These are phyloP conservation scores for Ogataea henricii DNA, from an alignment of 805 yeast genomes.

Conservation along the genomic window DNA sequence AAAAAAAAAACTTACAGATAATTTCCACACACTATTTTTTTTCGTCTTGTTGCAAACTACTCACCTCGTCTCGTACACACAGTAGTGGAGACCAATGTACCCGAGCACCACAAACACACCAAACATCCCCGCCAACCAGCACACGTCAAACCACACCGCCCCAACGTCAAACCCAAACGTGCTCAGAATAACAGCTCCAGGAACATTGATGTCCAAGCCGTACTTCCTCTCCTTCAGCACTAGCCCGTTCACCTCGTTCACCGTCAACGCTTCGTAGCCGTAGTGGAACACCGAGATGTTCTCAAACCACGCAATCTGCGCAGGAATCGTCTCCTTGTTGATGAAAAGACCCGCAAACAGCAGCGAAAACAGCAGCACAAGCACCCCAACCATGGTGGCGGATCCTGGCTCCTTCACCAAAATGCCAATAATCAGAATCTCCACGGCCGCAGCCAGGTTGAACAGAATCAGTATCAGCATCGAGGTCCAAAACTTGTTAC, in stretches of 20 bases:
- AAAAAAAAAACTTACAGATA: no score
- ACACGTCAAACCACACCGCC: slow-evolving; percentile 68
- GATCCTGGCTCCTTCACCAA: slow-evolving; percentile 87
- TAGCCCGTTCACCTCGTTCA: slow-evolving; percentile 88
- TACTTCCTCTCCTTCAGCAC: slow-evolving; percentile 84
- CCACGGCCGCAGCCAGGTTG: slow-evolving; percentile 83
- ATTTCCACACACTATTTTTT: no score
- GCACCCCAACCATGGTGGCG: slow-evolving; percentile 84
- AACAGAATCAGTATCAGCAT: slow-evolving; percentile 72
- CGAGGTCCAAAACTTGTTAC: slow-evolving; percentile 71
- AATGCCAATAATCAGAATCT: slow-evolving; percentile 85
- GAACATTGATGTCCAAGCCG: slow-evolving; percentile 92
- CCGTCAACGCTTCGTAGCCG: slow-evolving; percentile 89
- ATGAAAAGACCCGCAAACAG: slow-evolving; percentile 93
- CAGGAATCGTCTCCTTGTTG: slow-evolving; percentile 63
- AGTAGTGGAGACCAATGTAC: slow-evolving; percentile 68
- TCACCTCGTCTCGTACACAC: slow-evolving; percentile 73
- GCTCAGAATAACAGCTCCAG: slow-evolving; percentile 94
- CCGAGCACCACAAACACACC: slow-evolving; percentile 65
- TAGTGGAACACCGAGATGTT: slow-evolving; percentile 91
- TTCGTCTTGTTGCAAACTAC: no score
- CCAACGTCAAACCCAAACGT: slow-evolving; percentile 92
- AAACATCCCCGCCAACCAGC: slow-evolving; percentile 59
- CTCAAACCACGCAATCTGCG: slow-evolving; percentile 67
- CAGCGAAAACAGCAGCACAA: slow-evolving; percentile 79